A percentile compares a stretch with the other conserved stretches of the same genome.
Conservation (phyloP, 352 stramenopile species). For the Phytophthora europaea region DNA sequence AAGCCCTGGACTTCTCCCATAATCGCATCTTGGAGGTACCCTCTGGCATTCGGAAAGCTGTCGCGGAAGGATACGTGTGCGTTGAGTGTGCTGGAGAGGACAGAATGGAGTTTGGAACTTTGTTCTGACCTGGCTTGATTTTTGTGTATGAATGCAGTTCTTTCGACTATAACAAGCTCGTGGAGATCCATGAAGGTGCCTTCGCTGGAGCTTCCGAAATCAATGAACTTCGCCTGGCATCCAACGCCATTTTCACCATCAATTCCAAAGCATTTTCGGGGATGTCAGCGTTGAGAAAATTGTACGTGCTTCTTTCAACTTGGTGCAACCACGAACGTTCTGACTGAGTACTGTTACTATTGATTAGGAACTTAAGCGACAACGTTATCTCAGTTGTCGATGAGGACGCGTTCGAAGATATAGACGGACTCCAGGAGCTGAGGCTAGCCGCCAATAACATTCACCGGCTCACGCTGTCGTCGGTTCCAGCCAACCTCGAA, state of each 20-base stretch:
- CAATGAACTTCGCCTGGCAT: conserved; percentile 57
- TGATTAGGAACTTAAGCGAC: conserved; percentile 66
- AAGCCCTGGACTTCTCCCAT: conserved; percentile 63
- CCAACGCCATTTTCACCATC: conserved; percentile 73
- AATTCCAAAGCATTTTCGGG: conserved; percentile 60
- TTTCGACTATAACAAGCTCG: conserved; percentile 68
- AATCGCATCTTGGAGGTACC: conserved; percentile 57
- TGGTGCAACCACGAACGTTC: background rate
- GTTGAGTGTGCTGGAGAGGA: conserved; percentile 9
- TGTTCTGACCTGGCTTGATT: conserved; percentile 6
- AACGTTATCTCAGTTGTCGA: conserved; percentile 79
- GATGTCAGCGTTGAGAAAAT: conserved; percentile 58
- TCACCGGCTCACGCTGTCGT: conserved; percentile 50
- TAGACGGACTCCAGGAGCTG: conserved; percentile 55
- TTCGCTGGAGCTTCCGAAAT: conserved; percentile 62
- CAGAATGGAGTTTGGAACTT: background rate
- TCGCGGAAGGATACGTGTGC: conserved; percentile 69
- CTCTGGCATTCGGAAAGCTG: conserved; percentile 44
- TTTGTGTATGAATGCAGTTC: conserved; percentile 44
- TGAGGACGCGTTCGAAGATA: conserved; percentile 52
- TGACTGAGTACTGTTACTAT: conserved; percentile 1
- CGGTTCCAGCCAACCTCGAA: conserved; percentile 52
- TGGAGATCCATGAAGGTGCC: conserved; percentile 57
- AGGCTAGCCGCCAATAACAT: conserved; percentile 61
- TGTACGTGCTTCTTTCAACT: conserved; percentile 42